A percentile compares a stretch with the other conserved stretches of the same genome.
Conservation (phyloP, 805 yeast genomes). For the Yarrowia sp. region DNA sequence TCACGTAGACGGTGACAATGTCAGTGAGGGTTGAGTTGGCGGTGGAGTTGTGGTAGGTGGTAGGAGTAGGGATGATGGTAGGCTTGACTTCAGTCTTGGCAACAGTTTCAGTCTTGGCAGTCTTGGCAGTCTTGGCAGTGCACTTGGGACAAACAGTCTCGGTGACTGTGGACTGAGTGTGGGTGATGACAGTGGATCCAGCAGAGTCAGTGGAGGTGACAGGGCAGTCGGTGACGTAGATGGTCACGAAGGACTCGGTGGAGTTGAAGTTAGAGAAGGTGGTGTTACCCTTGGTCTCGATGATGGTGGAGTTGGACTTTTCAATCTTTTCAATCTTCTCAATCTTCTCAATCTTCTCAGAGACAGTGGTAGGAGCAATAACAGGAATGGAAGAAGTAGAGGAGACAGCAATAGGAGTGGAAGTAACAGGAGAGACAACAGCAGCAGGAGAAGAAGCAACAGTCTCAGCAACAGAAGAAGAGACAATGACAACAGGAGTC, state of each 20-base stretch:
- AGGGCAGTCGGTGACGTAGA: conserved; percentile 6
- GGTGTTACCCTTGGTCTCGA: too few species aligned
- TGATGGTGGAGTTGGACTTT: neutral
- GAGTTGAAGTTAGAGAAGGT: neutral
- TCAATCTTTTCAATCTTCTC: too few species aligned
- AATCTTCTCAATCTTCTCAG: too few species aligned
- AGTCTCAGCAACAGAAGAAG: neutral
- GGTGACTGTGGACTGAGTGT: neutral
- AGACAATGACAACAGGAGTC: too few species aligned
- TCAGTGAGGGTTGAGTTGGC: neutral
- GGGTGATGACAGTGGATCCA: neutral
- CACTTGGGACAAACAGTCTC: neutral
- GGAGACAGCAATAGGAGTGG: neutral
- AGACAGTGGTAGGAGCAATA: neutral
- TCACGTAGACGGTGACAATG: neutral
- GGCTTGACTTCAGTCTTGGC: neutral
- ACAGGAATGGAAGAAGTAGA: neutral
- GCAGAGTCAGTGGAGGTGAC: neutral
- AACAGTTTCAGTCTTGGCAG: too few species aligned
- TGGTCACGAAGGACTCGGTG: neutral
- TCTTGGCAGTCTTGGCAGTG: neutral
- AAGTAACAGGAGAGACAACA: neutral
- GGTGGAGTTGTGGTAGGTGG: neutral
- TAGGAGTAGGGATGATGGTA: too few species aligned
- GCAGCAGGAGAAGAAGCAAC: neutral